Percentiles rank a stretch among this genome's conserved stretches.
Conservation (phyloP, 2,329 filamentous ascomycete genomes). For the Xylariaceae sp. region DNA sequence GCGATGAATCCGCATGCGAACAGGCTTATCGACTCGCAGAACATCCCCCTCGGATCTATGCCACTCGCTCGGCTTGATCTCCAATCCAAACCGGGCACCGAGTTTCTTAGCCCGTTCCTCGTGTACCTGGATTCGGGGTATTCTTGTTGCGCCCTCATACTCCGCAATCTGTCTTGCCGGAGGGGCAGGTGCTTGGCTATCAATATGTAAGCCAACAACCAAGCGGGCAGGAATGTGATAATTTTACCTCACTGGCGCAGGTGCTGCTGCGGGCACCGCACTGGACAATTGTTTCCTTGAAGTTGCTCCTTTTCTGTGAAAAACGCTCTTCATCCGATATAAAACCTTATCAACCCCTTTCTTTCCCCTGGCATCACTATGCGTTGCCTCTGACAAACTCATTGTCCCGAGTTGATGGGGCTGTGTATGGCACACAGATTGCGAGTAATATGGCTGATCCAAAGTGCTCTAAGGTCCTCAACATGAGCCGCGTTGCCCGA, state of each 20-base stretch:
- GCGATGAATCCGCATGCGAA: constrained; percentile 74
- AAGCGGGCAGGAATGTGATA: not conserved
- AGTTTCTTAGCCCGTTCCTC: constrained; percentile 57
- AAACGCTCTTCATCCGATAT: constrained; percentile 49
- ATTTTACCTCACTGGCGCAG: constrained; percentile 23
- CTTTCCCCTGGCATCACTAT: constrained; percentile 37
- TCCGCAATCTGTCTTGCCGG: constrained; percentile 17
- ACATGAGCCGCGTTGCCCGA: not conserved
- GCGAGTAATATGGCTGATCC: not conserved
- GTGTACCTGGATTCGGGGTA: constrained; percentile 51
- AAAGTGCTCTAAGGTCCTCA: constrained; percentile 3
- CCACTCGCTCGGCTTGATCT: constrained; percentile 54
- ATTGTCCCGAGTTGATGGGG: constrained; percentile 11
- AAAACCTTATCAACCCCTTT: constrained; percentile 48
- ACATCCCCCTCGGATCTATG: constrained; percentile 53
- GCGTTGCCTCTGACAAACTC: constrained; percentile 24
- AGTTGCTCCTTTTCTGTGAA: constrained; percentile 42
- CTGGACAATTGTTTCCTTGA: constrained; percentile 19
- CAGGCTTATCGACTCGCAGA: constrained; percentile 69
- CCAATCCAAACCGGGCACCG: constrained; percentile 53
- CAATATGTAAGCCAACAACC: constrained; percentile 14
- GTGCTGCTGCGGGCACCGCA: constrained; percentile 10
- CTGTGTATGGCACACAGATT: too few relatives aligned
- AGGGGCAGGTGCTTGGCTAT: constrained; percentile 20
- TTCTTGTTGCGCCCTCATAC: constrained; percentile 33